phyloP scores from a whole-genome alignment of 2,329 filamentous ascomycete genomes.

The Didymosphaeria variabile region DNA sequence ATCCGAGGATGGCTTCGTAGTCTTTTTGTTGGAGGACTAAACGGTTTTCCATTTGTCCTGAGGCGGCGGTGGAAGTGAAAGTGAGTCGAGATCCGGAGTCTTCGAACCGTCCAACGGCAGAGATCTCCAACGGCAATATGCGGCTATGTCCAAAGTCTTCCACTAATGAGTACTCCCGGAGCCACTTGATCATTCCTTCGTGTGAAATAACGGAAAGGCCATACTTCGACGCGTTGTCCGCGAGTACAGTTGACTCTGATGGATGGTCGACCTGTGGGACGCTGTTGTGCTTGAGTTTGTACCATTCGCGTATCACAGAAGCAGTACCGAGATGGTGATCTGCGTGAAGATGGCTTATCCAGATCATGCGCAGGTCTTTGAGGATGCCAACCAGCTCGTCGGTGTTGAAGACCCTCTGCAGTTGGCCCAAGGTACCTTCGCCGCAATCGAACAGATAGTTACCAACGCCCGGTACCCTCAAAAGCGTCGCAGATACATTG shows the following conservation, averaged over 20 bases:
- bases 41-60: slow-evolving; percentile 2
- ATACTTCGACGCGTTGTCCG: slow-evolving; percentile 30
- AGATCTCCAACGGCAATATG: slow-evolving; percentile 61
- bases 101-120: slow-evolving; percentile 32
- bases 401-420: slow-evolving; percentile 75
- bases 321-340: slow-evolving; percentile 91
- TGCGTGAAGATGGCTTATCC: slow-evolving; percentile 95
- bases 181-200: slow-evolving; percentile 74
- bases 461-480: slow-evolving; percentile 85
- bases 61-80: slow-evolving; percentile 25
- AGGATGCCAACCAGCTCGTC: slow-evolving; percentile 75
- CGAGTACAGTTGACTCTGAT: slow-evolving; percentile 45
- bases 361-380: slow-evolving; percentile 80
- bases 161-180: slow-evolving; percentile 80
- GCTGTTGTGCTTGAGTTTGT: slow-evolving; percentile 62
- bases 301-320: slow-evolving; percentile 85
- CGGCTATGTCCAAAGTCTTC: slow-evolving; percentile 78
- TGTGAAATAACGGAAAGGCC: slow-evolving; percentile 70
- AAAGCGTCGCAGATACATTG: slow-evolving; percentile 88
- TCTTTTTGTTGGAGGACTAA: slow-evolving; percentile 25
- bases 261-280: slow-evolving; percentile 38
- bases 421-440: slow-evolving; percentile 89
- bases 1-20: slow-evolving; percentile 64
- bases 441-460: slow-evolving; percentile 91
- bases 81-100: slow-evolving; percentile 38